phyloP scores from a whole-genome alignment of 176 grass and related monocot genomes.

The Puccinellia tenuiflora region DNA sequence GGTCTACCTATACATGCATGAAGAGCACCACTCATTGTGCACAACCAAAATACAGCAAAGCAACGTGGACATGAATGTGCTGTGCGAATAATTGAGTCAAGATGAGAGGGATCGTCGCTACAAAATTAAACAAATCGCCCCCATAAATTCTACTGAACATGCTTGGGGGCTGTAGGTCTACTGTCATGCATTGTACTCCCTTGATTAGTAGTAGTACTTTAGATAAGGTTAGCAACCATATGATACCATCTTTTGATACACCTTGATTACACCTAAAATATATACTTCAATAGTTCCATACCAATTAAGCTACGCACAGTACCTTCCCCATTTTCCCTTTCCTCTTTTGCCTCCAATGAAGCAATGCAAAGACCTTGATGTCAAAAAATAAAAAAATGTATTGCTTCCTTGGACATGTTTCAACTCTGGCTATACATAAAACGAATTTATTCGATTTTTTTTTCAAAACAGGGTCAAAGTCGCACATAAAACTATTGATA shows the following conservation, averaged over 20 bases:
- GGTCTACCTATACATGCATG: conserved; percentile 32
- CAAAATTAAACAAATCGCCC: neutral
- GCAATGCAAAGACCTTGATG: conserved; percentile 13
- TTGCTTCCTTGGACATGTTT: conserved; percentile 28
- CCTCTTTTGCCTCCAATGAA: conserved; percentile 35
- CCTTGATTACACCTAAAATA: conserved; percentile 19
- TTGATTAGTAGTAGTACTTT: conserved; percentile 31
- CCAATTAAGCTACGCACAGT: conserved; percentile 20
- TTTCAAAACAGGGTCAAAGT: no score
- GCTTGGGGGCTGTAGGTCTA: conserved; percentile 27
- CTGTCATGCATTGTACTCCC: no score
- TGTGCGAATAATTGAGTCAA: conserved; percentile 33
- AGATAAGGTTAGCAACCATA: conserved; percentile 46
- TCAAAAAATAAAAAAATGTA: neutral
- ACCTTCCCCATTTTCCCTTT: neutral
- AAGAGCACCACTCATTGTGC: conserved; percentile 15
- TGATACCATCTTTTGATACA: conserved; percentile 44
- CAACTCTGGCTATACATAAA: conserved; percentile 25
- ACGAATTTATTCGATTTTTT: no score
- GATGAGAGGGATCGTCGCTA: neutral
- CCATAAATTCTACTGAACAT: conserved; percentile 31
- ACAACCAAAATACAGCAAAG: conserved; percentile 43
- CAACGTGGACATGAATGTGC: conserved; percentile 34
- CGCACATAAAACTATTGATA: no score
- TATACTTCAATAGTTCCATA: conserved; percentile 2